Base-by-base conservation (phyloP, 1,284 basidiomycete genomes). In the Ceratobasidium sp. region DNA sequence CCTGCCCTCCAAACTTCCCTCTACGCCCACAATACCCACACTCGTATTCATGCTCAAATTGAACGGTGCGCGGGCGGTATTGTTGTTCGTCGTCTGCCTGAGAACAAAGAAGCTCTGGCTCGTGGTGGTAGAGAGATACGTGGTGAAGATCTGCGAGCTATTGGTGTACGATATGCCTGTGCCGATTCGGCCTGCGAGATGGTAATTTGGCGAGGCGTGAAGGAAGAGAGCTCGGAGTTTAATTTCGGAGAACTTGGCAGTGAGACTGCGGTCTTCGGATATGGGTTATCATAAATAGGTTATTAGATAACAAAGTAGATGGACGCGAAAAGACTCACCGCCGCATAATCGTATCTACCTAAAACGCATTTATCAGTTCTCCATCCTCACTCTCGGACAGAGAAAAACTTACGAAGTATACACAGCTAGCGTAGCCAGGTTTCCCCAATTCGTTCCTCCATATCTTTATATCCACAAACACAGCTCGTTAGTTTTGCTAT, bases 381-480 rank as follows among this genome's bases (percentile, higher is more conserved):
- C 29, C 14, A 24, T 24, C 14, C 31, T 29, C 19, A 8, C 2
- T 15, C 4, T 17, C 53, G 11, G 5, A 8, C 19, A 29, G 1
- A n/a, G 9, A 15, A 80, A n/a, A 81, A 80, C 86, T 77, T 84
- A 87, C 75, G 83, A 85, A 0, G 85, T 85, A 78, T 84, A 85
- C 22, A 85, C 85, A 0, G 84, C 84, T 54, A 83, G 71, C 78
- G 84, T 77, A 78, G 83, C 83, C 80, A 83, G 76, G 62, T 86
- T 85, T 1, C 85, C 86, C 86, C 86, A 87, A 73, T 85, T 86
- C 5, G 86, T 86, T 0, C 85, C 86, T 11, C 85, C 85, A 63
- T 84, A 86, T 8, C 82, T 83, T 83, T 64, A 11, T 11, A 41
- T 5, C n/a, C 66, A 22, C 22, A 22, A 72, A 7, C 24, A 41